Base-by-base conservation (phyloP, 78 protist genomes). In the Anaeramoeba flamelloides region DNA sequence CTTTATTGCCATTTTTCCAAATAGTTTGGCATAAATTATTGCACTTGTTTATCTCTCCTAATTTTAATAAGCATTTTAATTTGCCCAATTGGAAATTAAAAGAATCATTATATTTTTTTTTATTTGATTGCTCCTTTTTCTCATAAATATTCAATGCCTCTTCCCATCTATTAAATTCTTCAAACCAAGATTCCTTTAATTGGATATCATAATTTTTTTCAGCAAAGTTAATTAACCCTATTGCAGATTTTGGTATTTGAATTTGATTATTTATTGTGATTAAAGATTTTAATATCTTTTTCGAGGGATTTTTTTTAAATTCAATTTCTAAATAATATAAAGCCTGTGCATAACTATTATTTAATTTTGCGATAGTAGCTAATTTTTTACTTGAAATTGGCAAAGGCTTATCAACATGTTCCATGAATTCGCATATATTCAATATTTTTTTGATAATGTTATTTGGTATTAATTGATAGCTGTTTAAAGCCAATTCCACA, bases 331-430 rank as follows among this genome's bases (percentile, higher is more conserved):
- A 84, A 86, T 95, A 93, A 84, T 92, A 96, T 78, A 94, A 86
- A 17, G 97, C 97, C 87, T 96, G 92, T 30, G 99, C 98, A 76
- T 89, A 96, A 37, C 96, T 92, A 32, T 94, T 95, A 84, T 96
- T 93, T 36, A 79, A 40, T 76, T 86, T 88, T 0, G 97, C 97
- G 3, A 91, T 74, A n/a, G 65, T 83, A 34, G 95, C 99, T 3
- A 94, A 84, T 40, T 81, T 69, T 17, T 86, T 37, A 32, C 65
- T 38, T 77, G 80, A 88, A 41, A 94, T 90, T 26, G 96, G 93
- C 36, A 91, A 85, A 22, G 89, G 86, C 86, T 88, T 82, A 79
- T 88, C 93, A 74, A 87, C 90, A 30, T 79, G 91, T 78, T 92
- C 95, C 97, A 93, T 93, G 83, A 87, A 93, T 89, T 96, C 99